Evolutionary conservation across 495 filamentous ascomycete species (phyloP).

Genomic region (Aspergillus sclerotioniger): DNA sequence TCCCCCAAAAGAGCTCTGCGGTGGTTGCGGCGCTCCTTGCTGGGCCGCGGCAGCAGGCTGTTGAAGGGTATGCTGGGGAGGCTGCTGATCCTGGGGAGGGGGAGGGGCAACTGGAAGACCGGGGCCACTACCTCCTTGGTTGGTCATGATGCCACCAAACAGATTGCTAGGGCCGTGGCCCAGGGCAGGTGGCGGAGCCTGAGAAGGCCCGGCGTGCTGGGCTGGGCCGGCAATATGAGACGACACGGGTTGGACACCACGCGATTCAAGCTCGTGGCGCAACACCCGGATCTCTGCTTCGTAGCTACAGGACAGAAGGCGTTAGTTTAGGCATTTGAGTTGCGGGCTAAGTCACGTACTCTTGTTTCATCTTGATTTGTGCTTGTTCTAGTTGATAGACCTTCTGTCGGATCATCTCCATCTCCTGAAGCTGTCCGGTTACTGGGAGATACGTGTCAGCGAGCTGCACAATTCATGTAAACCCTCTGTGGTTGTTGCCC

Average conservation of each 20-base stretch:
- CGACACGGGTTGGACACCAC: conserved; percentile 67
- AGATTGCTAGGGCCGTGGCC: conserved; percentile 90
- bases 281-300: conserved; percentile 86
- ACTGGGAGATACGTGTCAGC: conserved; percentile 56
- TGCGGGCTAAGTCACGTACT: conserved; percentile 56
- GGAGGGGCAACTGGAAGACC: conserved; percentile 72
- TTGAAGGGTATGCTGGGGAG: conserved; percentile 58
- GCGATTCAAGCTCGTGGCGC: conserved; percentile 83
- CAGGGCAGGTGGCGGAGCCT: conserved; percentile 80
- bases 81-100: conserved; percentile 62
- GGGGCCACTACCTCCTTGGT: conserved; percentile 79
- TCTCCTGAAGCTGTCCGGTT: conserved; percentile 81
- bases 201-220: conserved; percentile 73
- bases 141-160: conserved; percentile 94
- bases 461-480: conserved; percentile 5
- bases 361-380: conserved; percentile 81
- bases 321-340: neutral
- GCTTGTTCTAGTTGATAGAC: conserved; percentile 87
- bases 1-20: conserved; percentile 56
- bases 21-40: conserved; percentile 61
- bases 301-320: conserved; percentile 59
- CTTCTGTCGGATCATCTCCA: conserved; percentile 87
- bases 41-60: conserved; percentile 59
- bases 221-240: conserved; percentile 62
- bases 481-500: neutral